phyloP scores from a whole-genome alignment of 228 moss, liverwort and hornwort species.

The Sphagnum magellanicum region DNA sequence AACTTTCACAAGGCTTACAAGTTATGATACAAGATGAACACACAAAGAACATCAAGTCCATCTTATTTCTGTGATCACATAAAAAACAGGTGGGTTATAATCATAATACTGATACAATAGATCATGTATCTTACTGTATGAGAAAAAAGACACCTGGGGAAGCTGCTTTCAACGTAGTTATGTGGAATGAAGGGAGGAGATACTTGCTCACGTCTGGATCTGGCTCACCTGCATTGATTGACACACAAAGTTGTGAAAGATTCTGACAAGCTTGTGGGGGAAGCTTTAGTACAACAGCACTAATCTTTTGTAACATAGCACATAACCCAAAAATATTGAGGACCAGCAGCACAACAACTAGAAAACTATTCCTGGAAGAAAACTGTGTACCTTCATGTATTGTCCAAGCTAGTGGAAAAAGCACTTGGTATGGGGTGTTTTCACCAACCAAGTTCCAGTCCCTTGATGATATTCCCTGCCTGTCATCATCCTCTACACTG shows the following conservation, averaged over 20 bases:
- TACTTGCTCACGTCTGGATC: slow-evolving; percentile 87
- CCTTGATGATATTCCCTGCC: slow-evolving; percentile 75
- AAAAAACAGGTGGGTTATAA: no score
- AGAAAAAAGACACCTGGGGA: slow-evolving; percentile 82
- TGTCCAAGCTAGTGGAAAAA: slow-evolving; percentile 97
- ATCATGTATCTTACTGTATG: slow-evolving; percentile 49
- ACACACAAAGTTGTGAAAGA: background rate
- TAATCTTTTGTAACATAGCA: no score
- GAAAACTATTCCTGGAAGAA: no score
- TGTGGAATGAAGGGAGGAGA: slow-evolving; percentile 93
- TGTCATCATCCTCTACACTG: slow-evolving; percentile 58
- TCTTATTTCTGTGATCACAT: no score
- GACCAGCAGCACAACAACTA: no score
- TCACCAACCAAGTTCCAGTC: slow-evolving; percentile 96
- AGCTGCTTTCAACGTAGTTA: slow-evolving; percentile 94
- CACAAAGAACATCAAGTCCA: no score
- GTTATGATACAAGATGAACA: no score
- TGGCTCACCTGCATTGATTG: slow-evolving; percentile 64
- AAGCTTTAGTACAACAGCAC: no score
- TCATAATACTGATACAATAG: no score
- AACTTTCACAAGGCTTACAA: no score
- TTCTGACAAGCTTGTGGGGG: background rate
- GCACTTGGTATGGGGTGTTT: slow-evolving; percentile 88
- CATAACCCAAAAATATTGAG: no score
- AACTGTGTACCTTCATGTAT: slow-evolving; percentile 71